These are phyloP conservation scores for Solanum piurae DNA, from an alignment of 257 asterid species.

Conservation along the genomic window DNA sequence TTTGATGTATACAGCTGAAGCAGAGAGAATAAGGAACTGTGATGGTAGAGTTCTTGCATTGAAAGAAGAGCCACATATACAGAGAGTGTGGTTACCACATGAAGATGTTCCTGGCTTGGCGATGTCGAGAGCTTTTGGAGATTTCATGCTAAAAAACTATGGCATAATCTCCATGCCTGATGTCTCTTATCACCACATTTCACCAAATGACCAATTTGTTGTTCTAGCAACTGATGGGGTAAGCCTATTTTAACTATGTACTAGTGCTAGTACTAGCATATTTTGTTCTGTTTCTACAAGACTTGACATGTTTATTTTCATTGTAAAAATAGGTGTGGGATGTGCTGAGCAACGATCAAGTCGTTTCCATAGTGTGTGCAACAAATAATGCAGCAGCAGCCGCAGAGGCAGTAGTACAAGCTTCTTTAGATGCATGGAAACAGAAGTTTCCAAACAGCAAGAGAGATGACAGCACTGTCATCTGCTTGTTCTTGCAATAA, in stretches of 20 bases:
- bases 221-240: constrained; percentile 87
- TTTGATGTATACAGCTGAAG: constrained; percentile 49
- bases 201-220: constrained; percentile 49
- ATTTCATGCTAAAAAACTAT: constrained; percentile 52
- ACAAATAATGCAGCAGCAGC: constrained; percentile 41
- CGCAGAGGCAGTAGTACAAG: constrained; percentile 65
- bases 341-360: constrained; percentile 64
- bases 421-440: constrained; percentile 54
- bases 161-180: constrained; percentile 68
- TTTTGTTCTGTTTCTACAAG: background rate
- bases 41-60: constrained; percentile 64
- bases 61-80: constrained; percentile 57
- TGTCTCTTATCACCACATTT: constrained; percentile 37
- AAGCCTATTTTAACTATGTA: background rate
- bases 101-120: constrained; percentile 82
- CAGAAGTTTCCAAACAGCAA: constrained; percentile 43
- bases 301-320: background rate
- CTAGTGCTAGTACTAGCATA: background rate
- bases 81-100: constrained; percentile 75
- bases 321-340: constrained; percentile 61
- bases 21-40: constrained; percentile 67
- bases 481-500: constrained; percentile 45
- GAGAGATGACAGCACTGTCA: constrained; percentile 71
- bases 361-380: constrained; percentile 30
- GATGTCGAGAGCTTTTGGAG: constrained; percentile 85